Conservation (phyloP, 176 grass and related monocot species). For the Oryza punctata region DNA sequence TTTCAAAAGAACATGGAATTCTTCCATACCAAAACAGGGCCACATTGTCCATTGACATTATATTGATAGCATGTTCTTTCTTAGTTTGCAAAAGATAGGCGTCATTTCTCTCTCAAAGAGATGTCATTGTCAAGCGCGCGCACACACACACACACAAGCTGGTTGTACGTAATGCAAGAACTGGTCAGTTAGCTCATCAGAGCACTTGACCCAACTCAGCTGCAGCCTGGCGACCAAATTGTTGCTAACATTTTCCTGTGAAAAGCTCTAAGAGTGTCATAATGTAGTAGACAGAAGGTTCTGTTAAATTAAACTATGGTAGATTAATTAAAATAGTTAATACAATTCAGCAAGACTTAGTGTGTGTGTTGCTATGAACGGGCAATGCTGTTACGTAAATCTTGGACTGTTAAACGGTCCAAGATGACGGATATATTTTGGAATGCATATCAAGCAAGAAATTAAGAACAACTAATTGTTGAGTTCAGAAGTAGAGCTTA, state of each 20-base stretch:
- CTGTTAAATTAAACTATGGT: neutral
- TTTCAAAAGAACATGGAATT: neutral
- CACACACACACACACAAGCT: neutral
- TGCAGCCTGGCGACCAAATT: neutral
- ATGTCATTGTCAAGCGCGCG: neutral
- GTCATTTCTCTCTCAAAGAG: neutral
- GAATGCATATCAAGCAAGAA: conserved; percentile 38
- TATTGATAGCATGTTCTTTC: neutral
- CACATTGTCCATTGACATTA: neutral
- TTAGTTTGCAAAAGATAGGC: neutral
- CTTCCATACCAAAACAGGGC: neutral
- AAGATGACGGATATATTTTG: neutral
- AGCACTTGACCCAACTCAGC: neutral
- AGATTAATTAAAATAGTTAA: neutral
- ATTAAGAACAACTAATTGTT: neutral
- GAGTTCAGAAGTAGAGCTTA: neutral
- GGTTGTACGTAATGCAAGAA: neutral
- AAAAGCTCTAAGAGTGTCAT: neutral
- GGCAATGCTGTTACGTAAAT: neutral
- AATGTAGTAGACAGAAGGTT: neutral
- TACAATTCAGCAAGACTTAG: neutral
- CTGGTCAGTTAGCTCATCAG: neutral
- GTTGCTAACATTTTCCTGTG: neutral
- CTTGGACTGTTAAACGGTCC: neutral
- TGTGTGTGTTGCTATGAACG: neutral